Percentiles rank a stretch among this genome's conserved stretches.
Conservation (phyloP, 2,329 filamentous ascomycete genomes). For the Xylariales sp. region DNA sequence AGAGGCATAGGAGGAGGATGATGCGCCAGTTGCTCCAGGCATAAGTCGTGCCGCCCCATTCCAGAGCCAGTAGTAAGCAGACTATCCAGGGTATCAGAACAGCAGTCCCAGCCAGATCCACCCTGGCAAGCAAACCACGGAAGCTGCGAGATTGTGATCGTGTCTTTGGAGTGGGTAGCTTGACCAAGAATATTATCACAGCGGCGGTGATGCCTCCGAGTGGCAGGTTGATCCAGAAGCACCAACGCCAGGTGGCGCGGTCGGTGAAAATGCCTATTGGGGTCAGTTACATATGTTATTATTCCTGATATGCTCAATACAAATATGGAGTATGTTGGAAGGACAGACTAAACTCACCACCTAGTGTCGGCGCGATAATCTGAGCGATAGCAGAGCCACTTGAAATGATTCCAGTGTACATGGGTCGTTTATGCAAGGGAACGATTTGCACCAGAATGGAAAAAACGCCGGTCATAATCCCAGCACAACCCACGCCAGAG, state of each 20-base stretch:
- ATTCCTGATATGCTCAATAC: background rate
- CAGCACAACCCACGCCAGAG: conserved; percentile 25
- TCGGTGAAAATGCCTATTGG: conserved; percentile 9
- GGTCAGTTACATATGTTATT: background rate
- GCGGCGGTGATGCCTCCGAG: conserved; percentile 11
- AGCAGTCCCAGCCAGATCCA: conserved; percentile 8
- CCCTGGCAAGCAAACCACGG: conserved; percentile 5
- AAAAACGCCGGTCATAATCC: conserved; percentile 27
- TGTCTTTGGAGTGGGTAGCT: conserved; percentile 1
- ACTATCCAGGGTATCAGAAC: background rate
- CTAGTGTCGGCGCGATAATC: conserved; percentile 14
- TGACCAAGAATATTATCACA: conserved; percentile 12
- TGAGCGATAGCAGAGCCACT: conserved; percentile 33
- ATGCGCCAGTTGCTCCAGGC: conserved; percentile 24
- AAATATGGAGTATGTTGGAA: background rate
- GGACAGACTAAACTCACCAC: conserved; percentile 4
- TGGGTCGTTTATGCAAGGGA: conserved; percentile 8
- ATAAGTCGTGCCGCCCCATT: conserved; percentile 31
- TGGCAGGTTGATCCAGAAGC: conserved; percentile 16
- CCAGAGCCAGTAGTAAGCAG: conserved; percentile 30
- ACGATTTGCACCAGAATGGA: conserved; percentile 21
- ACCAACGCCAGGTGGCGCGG: conserved; percentile 14
- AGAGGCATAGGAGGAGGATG: conserved; percentile 20
- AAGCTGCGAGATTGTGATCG: background rate
- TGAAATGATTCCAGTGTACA: conserved; percentile 24